phyloP scores from a whole-genome alignment of 345 rosid genomes.

The Excoecaria agallocha region DNA sequence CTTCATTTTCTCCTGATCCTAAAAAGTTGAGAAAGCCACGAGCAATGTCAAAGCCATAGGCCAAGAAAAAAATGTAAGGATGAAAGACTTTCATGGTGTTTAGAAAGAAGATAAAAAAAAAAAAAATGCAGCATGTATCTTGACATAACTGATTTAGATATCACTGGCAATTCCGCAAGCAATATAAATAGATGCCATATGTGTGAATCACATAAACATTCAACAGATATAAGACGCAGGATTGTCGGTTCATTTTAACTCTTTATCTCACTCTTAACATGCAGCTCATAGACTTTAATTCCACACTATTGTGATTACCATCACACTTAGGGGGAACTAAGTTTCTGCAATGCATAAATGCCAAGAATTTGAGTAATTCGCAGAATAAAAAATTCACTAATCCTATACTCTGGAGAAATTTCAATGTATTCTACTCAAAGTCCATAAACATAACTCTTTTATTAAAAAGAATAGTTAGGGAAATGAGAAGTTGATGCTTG shows the following conservation, averaged over 20 bases:
- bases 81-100: neutral
- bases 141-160: neutral
- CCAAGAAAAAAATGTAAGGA: slow-evolving; percentile 14
- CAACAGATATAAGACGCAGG: neutral
- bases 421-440: neutral
- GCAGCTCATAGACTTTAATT: neutral
- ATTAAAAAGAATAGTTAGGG: neutral
- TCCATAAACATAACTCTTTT: neutral
- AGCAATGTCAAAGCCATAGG: neutral
- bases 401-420: neutral
- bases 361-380: neutral
- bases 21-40: slow-evolving; percentile 5
- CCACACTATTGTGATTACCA: neutral
- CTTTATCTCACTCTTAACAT: neutral
- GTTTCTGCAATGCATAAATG: neutral
- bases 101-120: too few species aligned
- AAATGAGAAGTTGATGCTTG: neutral
- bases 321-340: neutral
- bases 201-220: neutral
- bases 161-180: neutral
- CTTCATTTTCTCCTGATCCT: slow-evolving; percentile 63
- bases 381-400: neutral
- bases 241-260: neutral
- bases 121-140: neutral
- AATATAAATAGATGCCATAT: neutral